phyloP scores from a whole-genome alignment of 306 rosid genomes.

The Quercus suber region DNA sequence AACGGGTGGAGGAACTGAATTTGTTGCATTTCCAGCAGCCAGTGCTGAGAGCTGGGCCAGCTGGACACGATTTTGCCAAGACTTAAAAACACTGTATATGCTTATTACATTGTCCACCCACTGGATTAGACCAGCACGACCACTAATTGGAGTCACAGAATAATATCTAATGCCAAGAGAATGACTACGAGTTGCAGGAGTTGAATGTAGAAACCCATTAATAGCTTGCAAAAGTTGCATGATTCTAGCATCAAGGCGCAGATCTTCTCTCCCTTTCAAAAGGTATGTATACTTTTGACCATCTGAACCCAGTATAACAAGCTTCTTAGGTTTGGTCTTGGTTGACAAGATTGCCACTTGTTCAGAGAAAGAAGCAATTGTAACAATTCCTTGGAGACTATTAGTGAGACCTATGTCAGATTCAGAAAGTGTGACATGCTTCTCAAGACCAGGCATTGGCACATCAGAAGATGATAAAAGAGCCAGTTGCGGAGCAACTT shows the following conservation, averaged over 20 bases:
- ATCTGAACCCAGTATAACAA: slow-evolving; percentile 83
- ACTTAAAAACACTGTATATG: slow-evolving; percentile 86
- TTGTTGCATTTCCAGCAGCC: slow-evolving; percentile 57
- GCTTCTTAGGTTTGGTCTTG: slow-evolving; percentile 95
- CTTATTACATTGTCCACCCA: slow-evolving; percentile 94
- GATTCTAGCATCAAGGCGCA: slow-evolving; percentile 95
- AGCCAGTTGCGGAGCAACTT: slow-evolving; percentile 87
- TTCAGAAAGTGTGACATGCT: slow-evolving; percentile 56
- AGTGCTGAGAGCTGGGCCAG: slow-evolving; percentile 62
- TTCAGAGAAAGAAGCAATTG: slow-evolving; percentile 78
- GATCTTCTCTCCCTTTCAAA: slow-evolving; percentile 93
- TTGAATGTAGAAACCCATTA: slow-evolving; percentile 78
- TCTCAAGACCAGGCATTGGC: slow-evolving; percentile 98
- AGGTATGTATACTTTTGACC: slow-evolving; percentile 92
- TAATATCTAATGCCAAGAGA: slow-evolving; percentile 80
- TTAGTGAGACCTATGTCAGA: slow-evolving; percentile 43
- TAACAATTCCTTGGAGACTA: slow-evolving; percentile 66
- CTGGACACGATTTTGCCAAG: slow-evolving; percentile 91
- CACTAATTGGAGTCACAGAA: slow-evolving; percentile 98
- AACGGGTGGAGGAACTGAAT: slow-evolving; percentile 79
- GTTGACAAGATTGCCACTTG: slow-evolving; percentile 81
- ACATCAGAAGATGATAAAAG: slow-evolving; percentile 81
- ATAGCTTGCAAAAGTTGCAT: slow-evolving; percentile 94
- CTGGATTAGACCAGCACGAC: slow-evolving; percentile 92
- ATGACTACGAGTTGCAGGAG: slow-evolving; percentile 69